Evolutionary conservation across 176 grass and related monocot genomes (phyloP).

Genomic region (Eleusine coracana): DNA sequence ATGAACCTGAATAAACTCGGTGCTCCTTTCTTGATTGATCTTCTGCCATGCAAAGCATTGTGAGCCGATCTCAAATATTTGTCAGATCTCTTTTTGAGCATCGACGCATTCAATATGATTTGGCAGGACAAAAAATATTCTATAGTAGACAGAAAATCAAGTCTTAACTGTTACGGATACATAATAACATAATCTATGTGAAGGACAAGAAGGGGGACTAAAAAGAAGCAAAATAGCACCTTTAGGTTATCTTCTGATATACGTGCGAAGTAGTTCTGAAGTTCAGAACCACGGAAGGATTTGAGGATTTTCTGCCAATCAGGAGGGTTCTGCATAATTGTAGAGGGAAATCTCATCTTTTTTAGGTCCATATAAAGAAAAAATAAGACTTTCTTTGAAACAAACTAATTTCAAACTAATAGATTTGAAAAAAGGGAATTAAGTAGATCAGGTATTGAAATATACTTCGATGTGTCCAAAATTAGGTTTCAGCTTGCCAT

Average conservation of each 20-base stretch:
- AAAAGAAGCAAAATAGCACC: conserved; percentile 40
- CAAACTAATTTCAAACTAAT: conserved; percentile 23
- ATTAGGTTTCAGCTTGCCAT: conserved; percentile 94
- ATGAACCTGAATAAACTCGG: too few relatives aligned
- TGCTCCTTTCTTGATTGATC: too few relatives aligned
- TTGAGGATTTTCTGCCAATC: conserved; percentile 94
- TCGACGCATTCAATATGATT: neutral
- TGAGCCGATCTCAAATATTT: too few relatives aligned
- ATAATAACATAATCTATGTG: conserved; percentile 11
- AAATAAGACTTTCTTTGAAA: neutral
- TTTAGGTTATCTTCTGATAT: conserved; percentile 89
- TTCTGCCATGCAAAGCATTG: too few relatives aligned
- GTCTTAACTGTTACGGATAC: neutral
- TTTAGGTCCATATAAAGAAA: neutral
- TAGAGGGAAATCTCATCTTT: conserved; percentile 19
- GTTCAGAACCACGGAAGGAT: conserved; percentile 87
- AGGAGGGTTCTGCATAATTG: conserved; percentile 64
- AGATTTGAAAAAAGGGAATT: conserved; percentile 30
- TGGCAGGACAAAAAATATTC: neutral
- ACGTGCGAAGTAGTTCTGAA: conserved; percentile 94
- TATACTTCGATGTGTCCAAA: conserved; percentile 84
- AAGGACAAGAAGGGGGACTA: too few relatives aligned
- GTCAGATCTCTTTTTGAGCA: too few relatives aligned
- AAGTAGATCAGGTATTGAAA: conserved; percentile 15
- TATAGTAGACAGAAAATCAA: conserved; percentile 19